Percentiles rank a stretch among this genome's conserved stretches.
phyloP scores from a whole-genome alignment of 306 rosid genomes.

The Castanea mollissima region DNA sequence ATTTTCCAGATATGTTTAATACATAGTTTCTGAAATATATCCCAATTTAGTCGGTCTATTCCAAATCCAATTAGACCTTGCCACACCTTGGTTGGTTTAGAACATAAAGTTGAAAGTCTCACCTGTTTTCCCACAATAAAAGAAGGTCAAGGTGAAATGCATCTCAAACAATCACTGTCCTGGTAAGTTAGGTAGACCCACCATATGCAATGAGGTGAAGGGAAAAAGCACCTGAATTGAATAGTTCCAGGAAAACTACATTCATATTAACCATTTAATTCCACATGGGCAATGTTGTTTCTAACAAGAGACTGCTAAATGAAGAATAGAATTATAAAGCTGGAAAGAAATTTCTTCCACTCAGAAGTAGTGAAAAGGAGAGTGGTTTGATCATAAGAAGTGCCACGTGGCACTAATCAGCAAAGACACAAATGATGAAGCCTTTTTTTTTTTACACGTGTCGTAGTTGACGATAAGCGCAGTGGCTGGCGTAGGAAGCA shows the following conservation, averaged over 20 bases:
- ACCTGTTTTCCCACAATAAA: no score
- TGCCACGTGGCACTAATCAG: background rate
- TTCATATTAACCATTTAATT: background rate
- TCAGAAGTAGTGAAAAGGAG: background rate
- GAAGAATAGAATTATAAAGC: background rate
- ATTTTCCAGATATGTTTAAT: no score
- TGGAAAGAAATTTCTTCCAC: background rate
- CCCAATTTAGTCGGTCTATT: no score
- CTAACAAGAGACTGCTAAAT: background rate
- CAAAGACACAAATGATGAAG: background rate
- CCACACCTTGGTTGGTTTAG: no score
- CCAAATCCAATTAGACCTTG: no score
- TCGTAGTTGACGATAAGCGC: background rate
- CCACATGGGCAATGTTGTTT: conserved; percentile 2
- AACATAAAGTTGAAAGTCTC: no score
- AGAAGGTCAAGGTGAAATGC: no score
- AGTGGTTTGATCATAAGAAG: background rate
- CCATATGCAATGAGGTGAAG: background rate
- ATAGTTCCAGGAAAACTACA: background rate
- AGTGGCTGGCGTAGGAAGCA: background rate
- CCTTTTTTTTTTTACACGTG: background rate
- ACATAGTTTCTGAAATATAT: no score
- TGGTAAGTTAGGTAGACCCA: background rate
- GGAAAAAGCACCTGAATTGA: background rate
- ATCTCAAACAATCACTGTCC: background rate